Evolutionary conservation across 2,329 filamentous ascomycete species (phyloP).

Genomic region (Diaporthe helianthi): DNA sequence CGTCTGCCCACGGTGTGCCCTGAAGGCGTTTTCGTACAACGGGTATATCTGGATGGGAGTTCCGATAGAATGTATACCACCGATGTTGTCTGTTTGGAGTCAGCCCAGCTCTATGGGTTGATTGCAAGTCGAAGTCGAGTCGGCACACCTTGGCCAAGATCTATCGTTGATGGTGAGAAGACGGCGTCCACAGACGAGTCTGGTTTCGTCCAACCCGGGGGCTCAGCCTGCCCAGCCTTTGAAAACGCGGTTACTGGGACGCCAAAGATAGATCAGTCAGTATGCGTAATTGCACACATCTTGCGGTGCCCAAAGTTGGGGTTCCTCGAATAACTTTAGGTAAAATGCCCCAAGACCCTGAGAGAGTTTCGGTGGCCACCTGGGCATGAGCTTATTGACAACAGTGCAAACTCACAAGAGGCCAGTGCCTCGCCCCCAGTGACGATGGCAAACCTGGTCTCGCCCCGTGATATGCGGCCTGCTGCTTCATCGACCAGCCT

Average conservation of each 20-base stretch:
- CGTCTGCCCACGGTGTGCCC: slow-evolving; percentile 62
- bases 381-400: background rate
- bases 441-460: slow-evolving; percentile 64
- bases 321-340: too few species aligned
- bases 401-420: slow-evolving; percentile 50
- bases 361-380: too few species aligned
- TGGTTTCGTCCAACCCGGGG: slow-evolving; percentile 64
- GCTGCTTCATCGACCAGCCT: slow-evolving; percentile 70
- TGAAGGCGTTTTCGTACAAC: slow-evolving; percentile 69
- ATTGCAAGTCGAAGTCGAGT: slow-evolving; percentile 53
- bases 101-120: slow-evolving; percentile 21
- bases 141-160: slow-evolving; percentile 49
- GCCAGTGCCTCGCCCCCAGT: slow-evolving; percentile 71
- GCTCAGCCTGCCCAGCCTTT: slow-evolving; percentile 49
- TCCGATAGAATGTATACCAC: slow-evolving; percentile 63
- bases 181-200: slow-evolving; percentile 38
- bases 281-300: background rate
- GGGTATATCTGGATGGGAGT: slow-evolving; percentile 73
- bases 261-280: background rate
- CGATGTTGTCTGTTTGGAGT: slow-evolving; percentile 54
- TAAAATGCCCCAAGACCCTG: background rate
- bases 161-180: slow-evolving; percentile 52
- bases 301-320: background rate
- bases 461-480: slow-evolving; percentile 58
- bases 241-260: slow-evolving; percentile 45